Evolutionary conservation across 176 grass and related monocot species (phyloP), one percentile per base, ranked within the genome.

Genomic region (Triticum turgidum): DNA sequence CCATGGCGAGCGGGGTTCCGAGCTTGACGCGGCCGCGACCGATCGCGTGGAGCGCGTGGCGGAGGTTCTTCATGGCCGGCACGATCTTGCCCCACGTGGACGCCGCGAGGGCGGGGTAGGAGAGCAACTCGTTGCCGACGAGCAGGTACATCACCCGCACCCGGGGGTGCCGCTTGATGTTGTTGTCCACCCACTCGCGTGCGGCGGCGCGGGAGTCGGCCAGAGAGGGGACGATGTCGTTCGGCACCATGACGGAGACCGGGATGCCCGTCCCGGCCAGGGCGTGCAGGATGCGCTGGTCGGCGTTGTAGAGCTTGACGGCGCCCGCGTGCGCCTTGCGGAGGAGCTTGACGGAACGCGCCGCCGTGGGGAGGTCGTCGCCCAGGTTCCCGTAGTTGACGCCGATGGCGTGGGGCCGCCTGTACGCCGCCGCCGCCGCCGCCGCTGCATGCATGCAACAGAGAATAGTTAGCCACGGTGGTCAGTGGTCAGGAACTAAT

Each of bases 221-320:
- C n/a, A 98, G 5, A 39, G 20, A 49, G 14, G 86, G 86, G 83
- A 98, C 94, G 90, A 88, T 47, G 39, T 98, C 68, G 83, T 98
- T 96, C 39, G 88, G 96, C 61, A 98, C 96, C 96, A 98, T 98
- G 88, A 98, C 94, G 65, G 96, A 92, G 65, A 96, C 93, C 5
- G 64, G 64, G 51, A 94, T 84, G 47, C 24, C 61, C 7, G 96
- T 96, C 11, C 88, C 81, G 6, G 93, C 89, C 72, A 98, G 86
- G 58, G 93, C 90, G 11, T 85, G 87, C 27, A 98, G 96, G 59
- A 96, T 92, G 62, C 14, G 74, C 21, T 92, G 73, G 80, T 96
- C 94, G 56, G 92, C 93, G 87, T 98, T 89, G 71, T 98, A 98
- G 65, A 98, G 92, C 90, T 98, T 98, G 33, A 98, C 93, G 17